phyloP scores from a whole-genome alignment of 2,329 filamentous ascomycete genomes.

The Elsinoe necatrix region DNA sequence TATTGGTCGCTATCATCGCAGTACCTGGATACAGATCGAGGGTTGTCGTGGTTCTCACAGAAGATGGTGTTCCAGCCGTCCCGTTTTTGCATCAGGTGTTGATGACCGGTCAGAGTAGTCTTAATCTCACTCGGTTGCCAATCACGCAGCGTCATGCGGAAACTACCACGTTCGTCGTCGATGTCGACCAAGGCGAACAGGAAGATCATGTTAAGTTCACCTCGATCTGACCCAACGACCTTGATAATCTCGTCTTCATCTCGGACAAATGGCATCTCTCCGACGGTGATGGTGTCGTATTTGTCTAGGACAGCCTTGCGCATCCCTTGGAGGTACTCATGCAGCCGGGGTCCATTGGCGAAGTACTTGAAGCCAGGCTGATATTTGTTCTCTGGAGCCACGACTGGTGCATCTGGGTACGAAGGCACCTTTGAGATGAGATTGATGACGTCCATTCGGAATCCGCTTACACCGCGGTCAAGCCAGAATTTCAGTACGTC shows the following conservation, averaged over 20 bases:
- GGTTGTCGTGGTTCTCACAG: constrained; percentile 46
- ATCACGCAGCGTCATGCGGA: constrained; percentile 31
- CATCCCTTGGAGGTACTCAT: constrained; percentile 50
- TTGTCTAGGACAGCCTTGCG: constrained; percentile 45
- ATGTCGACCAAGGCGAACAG: constrained; percentile 40
- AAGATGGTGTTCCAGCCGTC: constrained; percentile 46
- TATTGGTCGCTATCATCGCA: constrained; percentile 40
- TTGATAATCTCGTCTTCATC: constrained; percentile 37
- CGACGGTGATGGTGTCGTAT: constrained; percentile 52
- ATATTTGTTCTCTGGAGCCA: constrained; percentile 34
- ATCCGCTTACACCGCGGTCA: constrained; percentile 39
- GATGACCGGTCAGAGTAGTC: constrained; percentile 37
- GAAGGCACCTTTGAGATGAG: constrained; percentile 39
- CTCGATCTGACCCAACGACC: constrained; percentile 33
- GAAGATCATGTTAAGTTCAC: constrained; percentile 43
- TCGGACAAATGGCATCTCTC: constrained; percentile 50
- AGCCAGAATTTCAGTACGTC: constrained; percentile 43
- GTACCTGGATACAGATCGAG: constrained; percentile 42
- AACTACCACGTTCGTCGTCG: constrained; percentile 28
- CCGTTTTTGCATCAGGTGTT: constrained; percentile 40
- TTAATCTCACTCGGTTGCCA: constrained; percentile 40
- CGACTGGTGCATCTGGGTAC: constrained; percentile 37
- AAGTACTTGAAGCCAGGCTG: constrained; percentile 44
- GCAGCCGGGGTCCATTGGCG: constrained; percentile 50
- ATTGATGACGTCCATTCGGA: constrained; percentile 43